Evolutionary conservation across 2,329 filamentous ascomycete genomes (phyloP).

Genomic region (Cordyceps cicadae): DNA sequence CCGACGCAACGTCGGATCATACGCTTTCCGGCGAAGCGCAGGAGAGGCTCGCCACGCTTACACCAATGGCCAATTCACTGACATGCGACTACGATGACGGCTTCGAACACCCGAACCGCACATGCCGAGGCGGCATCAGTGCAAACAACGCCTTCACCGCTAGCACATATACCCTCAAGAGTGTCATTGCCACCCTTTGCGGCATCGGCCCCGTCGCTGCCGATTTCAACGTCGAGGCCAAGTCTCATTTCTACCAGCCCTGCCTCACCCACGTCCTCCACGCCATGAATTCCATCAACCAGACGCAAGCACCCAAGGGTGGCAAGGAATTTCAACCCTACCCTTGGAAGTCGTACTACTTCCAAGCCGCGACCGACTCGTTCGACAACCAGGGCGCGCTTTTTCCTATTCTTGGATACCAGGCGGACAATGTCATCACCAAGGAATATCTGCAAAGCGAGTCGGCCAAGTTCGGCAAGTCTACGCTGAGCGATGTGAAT

Average conservation of each 20-base stretch:
- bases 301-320: constrained; percentile 8
- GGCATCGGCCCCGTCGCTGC: constrained; percentile 32
- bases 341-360: constrained; percentile 26
- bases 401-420: constrained; percentile 25
- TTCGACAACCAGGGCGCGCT: constrained; percentile 27
- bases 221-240: constrained; percentile 34
- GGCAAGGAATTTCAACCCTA: constrained; percentile 17
- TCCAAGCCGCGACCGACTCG: constrained; percentile 25
- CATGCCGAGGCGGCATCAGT: constrained; percentile 30
- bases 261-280: constrained; percentile 34
- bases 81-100: constrained; percentile 30
- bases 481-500: constrained; percentile 25
- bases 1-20: constrained; percentile 23
- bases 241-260: constrained; percentile 35
- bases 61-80: constrained; percentile 25
- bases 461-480: constrained; percentile 21
- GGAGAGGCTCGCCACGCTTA: constrained; percentile 22
- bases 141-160: constrained; percentile 33
- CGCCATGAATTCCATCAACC: constrained; percentile 21
- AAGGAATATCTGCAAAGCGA: constrained; percentile 24
- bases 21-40: constrained; percentile 25
- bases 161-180: constrained; percentile 37
- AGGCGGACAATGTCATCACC: constrained; percentile 19
- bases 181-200: constrained; percentile 33
- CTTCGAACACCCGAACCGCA: constrained; percentile 13